Percentiles rank a stretch among this genome's conserved stretches.
Evolutionary conservation across 2,329 filamentous ascomycete genomes (phyloP).

Genomic region (Sporothrix globosa): DNA sequence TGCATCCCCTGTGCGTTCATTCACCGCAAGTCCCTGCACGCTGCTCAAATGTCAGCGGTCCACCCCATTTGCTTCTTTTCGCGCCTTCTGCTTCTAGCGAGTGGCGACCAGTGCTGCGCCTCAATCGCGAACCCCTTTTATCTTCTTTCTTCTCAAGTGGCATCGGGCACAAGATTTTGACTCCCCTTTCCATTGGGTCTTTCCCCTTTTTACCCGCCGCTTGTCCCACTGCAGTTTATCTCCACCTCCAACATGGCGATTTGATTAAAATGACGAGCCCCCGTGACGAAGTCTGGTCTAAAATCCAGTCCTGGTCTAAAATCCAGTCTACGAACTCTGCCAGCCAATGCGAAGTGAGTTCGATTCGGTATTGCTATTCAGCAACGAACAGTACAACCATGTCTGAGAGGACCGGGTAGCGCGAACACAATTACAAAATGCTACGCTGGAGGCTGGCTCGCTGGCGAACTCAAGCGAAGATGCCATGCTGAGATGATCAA

Average conservation of each 20-base stretch:
- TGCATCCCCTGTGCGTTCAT: not conserved
- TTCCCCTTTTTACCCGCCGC: constrained; percentile 12
- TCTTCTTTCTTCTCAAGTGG: not conserved
- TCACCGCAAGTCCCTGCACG: not conserved
- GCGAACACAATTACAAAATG: too few species aligned
- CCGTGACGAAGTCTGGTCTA: too few species aligned
- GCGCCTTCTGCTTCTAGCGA: constrained; percentile 24
- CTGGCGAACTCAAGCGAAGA: not conserved
- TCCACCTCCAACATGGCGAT: too few species aligned
- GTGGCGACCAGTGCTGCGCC: constrained; percentile 28
- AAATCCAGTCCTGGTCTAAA: too few species aligned
- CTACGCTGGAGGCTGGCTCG: too few species aligned
- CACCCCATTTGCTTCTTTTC: constrained; percentile 1
- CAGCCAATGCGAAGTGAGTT: not conserved
- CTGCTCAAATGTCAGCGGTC: not conserved
- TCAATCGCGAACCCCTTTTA: constrained; percentile 23
- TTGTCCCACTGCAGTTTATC: constrained; percentile 3
- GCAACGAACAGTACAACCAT: constrained; percentile 9
- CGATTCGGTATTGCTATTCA: constrained; percentile 11
- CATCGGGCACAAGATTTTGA: too few species aligned
- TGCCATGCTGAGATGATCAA: constrained; percentile 8
- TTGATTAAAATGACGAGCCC: too few species aligned
- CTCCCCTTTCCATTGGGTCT: not conserved
- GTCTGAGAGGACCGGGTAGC: not conserved
- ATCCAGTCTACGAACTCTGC: not conserved